phyloP scores from a whole-genome alignment of 2,329 filamentous ascomycete species.

The Elsinoe necatrix region DNA sequence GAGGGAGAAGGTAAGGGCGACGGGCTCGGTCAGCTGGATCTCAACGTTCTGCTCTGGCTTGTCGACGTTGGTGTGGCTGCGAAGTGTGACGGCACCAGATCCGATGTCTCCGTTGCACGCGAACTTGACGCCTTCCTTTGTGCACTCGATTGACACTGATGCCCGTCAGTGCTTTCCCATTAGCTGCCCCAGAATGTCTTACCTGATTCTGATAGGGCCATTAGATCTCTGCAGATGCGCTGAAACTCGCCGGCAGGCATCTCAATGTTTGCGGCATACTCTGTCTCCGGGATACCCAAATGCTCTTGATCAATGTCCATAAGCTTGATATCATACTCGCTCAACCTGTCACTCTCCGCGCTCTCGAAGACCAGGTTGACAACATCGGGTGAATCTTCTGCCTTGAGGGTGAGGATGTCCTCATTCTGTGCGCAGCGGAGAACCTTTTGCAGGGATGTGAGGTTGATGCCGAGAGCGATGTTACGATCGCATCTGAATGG shows the following conservation, averaged over 20 bases:
- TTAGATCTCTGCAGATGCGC: slow-evolving; percentile 87
- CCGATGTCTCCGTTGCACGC: slow-evolving; percentile 89
- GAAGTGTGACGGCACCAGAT: slow-evolving; percentile 84
- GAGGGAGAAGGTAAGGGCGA: slow-evolving; percentile 91
- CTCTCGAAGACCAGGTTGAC: slow-evolving; percentile 96
- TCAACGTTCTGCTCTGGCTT: slow-evolving; percentile 79
- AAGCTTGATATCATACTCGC: slow-evolving; percentile 99
- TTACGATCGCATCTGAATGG: slow-evolving; percentile 98
- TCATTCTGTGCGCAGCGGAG: slow-evolving; percentile 89
- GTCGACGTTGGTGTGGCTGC: slow-evolving; percentile 79
- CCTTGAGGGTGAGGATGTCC: slow-evolving; percentile 92
- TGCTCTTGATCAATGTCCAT: slow-evolving; percentile 99
- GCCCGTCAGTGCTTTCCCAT: slow-evolving; percentile 21
- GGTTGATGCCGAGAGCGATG: slow-evolving; percentile 94
- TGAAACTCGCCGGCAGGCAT: slow-evolving; percentile 89
- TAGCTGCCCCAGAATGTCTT: slow-evolving; percentile 29
- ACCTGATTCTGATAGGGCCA: slow-evolving; percentile 93
- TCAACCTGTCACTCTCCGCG: slow-evolving; percentile 76
- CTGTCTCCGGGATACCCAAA: slow-evolving; percentile 96
- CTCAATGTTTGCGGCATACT: slow-evolving; percentile 82
- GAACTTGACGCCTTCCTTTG: slow-evolving; percentile 96
- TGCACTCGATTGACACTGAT: slow-evolving; percentile 85
- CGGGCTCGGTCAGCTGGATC: slow-evolving; percentile 86
- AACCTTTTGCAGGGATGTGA: slow-evolving; percentile 93
- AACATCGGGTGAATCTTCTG: slow-evolving; percentile 90